A percentile compares a stretch with the other conserved stretches of the same genome.
Conservation (phyloP, 1,284 basidiomycete species). For the Peniophora sp. region DNA sequence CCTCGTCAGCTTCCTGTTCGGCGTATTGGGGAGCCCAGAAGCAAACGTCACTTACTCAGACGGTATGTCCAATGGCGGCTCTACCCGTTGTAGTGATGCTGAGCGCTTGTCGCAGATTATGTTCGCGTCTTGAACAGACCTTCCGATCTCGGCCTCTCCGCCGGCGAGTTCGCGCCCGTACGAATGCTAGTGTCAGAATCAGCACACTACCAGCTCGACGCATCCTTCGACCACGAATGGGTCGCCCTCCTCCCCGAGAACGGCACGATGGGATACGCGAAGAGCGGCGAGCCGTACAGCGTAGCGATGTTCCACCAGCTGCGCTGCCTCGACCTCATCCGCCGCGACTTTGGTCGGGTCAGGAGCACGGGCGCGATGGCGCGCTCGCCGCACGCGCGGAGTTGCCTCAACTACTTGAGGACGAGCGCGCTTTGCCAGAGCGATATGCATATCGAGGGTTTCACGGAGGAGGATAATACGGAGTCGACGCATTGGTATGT, state of each 20-base stretch:
- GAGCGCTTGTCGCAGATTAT: neutral
- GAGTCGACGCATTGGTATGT: neutral
- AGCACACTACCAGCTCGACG: neutral
- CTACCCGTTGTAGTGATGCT: too few species aligned
- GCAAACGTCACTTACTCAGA: too few species aligned
- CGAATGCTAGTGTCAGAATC: neutral
- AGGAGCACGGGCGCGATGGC: neutral
- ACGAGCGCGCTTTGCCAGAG: neutral
- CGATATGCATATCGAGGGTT: neutral
- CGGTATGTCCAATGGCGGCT: too few species aligned
- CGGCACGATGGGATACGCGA: neutral
- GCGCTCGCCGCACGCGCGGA: neutral
- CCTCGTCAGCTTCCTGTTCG: too few species aligned
- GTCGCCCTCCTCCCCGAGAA: neutral
- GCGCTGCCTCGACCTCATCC: neutral
- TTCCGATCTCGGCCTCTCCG: neutral
- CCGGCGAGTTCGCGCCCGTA: neutral
- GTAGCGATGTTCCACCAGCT: conserved; percentile 1
- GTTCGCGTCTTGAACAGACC: neutral
- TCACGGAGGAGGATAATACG: neutral
- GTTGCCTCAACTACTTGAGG: neutral
- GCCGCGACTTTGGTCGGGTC: neutral
- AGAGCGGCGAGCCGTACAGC: neutral
- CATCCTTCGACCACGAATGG: neutral
- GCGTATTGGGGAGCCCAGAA: too few species aligned